Base-by-base conservation (phyloP, 768 basidiomycete genomes). In the Porphyrellus cyaneotinctus region DNA sequence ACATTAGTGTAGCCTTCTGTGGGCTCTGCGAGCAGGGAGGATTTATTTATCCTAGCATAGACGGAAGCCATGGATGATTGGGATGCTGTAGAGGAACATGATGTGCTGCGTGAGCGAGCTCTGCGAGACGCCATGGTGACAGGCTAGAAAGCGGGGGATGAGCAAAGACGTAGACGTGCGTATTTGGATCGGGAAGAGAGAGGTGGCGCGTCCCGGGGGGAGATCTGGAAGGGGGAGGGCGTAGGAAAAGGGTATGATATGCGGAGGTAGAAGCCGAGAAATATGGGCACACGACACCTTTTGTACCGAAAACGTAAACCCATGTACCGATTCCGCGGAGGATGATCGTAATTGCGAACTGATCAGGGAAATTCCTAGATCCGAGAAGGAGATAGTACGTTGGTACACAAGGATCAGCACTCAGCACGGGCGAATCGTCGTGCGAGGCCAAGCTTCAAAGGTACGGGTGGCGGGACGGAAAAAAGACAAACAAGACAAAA, bases 401-500 rank as follows among this genome's bases (percentile, higher is more conserved):
- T 30, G 31, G 17, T 20, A 18, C 1, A 9, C 15, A 31, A 14
- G 44, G 49, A 59, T 43, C 44, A 54, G 24, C n/a, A n/a, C n/a
- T n/a, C n/a, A n/a, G n/a, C n/a, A n/a, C n/a, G n/a, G n/a, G n/a
- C n/a, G n/a, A n/a, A n/a, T n/a, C n/a, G n/a, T n/a, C n/a, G n/a
- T n/a, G n/a, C n/a, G n/a, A n/a, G n/a, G n/a, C n/a, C n/a, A n/a
- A n/a, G n/a, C n/a, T n/a, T n/a, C n/a, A 22, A 20, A 13, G 23
- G 38, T 3, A 6, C 15, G 6, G 8, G 50, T 62, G 57, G 45
- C 52, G 48, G 47, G 39, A 36, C 6, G 36, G n/a, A 30, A 46
- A 49, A 53, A 48, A 58, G 61, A 68, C 66, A 68, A 68, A 68
- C 60, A 68, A 70, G 58, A 58, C 69, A 70, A 69, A 68, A 68